Conservation (phyloP, 331 rosid genomes). For the Rosa hybrid region DNA sequence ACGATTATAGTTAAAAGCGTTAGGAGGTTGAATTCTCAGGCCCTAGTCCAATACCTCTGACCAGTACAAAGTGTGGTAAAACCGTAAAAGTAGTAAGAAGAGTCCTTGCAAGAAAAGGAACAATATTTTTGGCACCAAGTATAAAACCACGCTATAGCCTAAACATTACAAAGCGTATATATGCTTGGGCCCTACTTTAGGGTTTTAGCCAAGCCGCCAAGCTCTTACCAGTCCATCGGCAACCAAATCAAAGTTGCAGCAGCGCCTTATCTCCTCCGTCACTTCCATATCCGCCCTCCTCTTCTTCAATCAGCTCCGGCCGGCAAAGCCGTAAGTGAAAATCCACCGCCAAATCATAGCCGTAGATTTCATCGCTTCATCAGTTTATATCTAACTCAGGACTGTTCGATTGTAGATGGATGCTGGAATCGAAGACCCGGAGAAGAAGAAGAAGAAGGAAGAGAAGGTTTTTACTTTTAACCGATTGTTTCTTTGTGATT, state of each 20-base stretch:
- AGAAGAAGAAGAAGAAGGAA: slow-evolving; percentile 90
- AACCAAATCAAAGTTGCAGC: slow-evolving; percentile 8
- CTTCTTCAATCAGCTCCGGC: slow-evolving; percentile 8
- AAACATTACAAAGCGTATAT: neutral
- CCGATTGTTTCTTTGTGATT: neutral
- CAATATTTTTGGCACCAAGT: no score
- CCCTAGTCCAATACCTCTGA: no score
- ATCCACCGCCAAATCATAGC: neutral
- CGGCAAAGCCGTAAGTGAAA: neutral
- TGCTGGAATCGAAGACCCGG: slow-evolving; percentile 71
- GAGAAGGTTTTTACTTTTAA: slow-evolving; percentile 56
- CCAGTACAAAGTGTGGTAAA: no score
- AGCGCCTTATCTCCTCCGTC: slow-evolving; percentile 8
- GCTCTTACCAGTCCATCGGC: neutral
- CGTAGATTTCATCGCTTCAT: no score
- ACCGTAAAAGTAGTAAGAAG: no score
- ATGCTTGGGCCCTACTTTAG: slow-evolving; percentile 17
- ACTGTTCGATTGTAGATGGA: slow-evolving; percentile 31
- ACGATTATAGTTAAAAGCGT: no score
- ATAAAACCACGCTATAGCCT: no score
- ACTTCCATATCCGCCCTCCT: neutral
- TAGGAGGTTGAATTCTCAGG: no score
- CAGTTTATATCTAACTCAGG: neutral
- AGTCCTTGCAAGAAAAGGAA: no score
- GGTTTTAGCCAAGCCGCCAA: slow-evolving; percentile 25